Conservation (phyloP, 805 yeast species). For the Hanseniaspora singularis region DNA sequence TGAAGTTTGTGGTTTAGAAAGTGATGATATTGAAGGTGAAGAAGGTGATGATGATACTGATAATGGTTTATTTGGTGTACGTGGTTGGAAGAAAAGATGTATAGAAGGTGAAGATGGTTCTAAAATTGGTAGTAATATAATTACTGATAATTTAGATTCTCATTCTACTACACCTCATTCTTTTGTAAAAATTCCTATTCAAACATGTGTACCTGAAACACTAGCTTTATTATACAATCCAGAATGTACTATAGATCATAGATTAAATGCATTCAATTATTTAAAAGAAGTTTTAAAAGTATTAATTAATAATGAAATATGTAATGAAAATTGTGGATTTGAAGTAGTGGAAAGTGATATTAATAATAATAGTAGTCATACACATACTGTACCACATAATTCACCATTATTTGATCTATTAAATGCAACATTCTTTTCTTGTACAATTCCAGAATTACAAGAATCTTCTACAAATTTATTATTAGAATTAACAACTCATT, state of each 20-base stretch:
- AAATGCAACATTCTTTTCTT: conserved; percentile 62
- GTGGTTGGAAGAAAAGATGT: too few species aligned
- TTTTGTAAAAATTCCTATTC: conserved; percentile 41
- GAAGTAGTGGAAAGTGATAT: conserved; percentile 31
- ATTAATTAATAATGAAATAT: conserved; percentile 34
- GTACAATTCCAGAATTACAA: conserved; percentile 58
- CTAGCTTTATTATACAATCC: conserved; percentile 61
- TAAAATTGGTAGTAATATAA: too few species aligned
- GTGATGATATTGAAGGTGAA: neutral
- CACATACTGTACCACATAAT: too few species aligned
- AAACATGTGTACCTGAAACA: conserved; percentile 76
- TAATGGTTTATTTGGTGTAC: too few species aligned
- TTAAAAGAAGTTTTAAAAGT: conserved; percentile 54
- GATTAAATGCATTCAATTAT: conserved; percentile 67
- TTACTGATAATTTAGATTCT: too few species aligned
- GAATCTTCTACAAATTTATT: conserved; percentile 56
- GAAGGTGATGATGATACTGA: conserved; percentile 34
- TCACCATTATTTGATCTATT: conserved; percentile 50
- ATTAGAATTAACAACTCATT: conserved; percentile 61
- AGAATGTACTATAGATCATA: conserved; percentile 44
- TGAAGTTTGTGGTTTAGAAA: neutral
- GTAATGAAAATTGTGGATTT: conserved; percentile 15
- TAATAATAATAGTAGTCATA: conserved; percentile 25
- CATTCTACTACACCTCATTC: too few species aligned
- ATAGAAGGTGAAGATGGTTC: too few species aligned